Evolutionary conservation across 2,329 filamentous ascomycete genomes (phyloP).

Genomic region (Hawksworthiomyces lignivorus): DNA sequence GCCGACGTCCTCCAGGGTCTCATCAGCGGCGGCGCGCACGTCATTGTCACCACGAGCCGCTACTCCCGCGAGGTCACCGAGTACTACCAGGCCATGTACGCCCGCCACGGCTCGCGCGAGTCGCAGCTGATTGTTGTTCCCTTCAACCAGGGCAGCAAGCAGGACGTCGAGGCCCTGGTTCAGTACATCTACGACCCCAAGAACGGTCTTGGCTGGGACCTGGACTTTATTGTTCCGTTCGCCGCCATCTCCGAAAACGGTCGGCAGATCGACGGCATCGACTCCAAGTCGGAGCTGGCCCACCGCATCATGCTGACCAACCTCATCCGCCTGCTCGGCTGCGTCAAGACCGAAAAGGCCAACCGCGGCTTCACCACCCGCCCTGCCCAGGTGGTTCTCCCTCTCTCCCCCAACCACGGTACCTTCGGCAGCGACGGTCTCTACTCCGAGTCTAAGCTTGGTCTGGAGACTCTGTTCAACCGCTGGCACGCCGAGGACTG

Average conservation of each 20-base stretch:
- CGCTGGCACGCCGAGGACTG: conserved; percentile 97
- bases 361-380: conserved; percentile 86
- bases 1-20: conserved; percentile 93
- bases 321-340: conserved; percentile 80
- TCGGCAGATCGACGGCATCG: conserved; percentile 91
- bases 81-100: conserved; percentile 99
- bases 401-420: conserved; percentile 94
- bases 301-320: conserved; percentile 99
- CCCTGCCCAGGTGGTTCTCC: conserved; percentile 91
- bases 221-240: conserved; percentile 93
- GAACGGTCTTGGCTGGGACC: conserved; percentile 94
- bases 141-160: conserved; percentile 98
- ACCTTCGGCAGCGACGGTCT: conserved; percentile 97
- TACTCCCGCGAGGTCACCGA: conserved; percentile 97
- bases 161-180: conserved; percentile 88
- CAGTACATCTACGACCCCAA: conserved; percentile 96
- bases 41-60: conserved; percentile 90
- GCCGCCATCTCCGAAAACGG: conserved; percentile 97
- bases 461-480: conserved; percentile 95
- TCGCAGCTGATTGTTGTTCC: conserved; percentile 97
- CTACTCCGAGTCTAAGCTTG: conserved; percentile 93
- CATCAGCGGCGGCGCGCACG: conserved; percentile 93
- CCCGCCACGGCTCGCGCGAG: conserved; percentile 83
- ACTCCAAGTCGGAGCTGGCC: conserved; percentile 95
- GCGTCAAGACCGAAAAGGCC: conserved; percentile 84